Evolutionary conservation across 2,329 filamentous ascomycete species (phyloP), one percentile per base, ranked within the genome.

Genomic region (Pyrenophora seminiperda): DNA sequence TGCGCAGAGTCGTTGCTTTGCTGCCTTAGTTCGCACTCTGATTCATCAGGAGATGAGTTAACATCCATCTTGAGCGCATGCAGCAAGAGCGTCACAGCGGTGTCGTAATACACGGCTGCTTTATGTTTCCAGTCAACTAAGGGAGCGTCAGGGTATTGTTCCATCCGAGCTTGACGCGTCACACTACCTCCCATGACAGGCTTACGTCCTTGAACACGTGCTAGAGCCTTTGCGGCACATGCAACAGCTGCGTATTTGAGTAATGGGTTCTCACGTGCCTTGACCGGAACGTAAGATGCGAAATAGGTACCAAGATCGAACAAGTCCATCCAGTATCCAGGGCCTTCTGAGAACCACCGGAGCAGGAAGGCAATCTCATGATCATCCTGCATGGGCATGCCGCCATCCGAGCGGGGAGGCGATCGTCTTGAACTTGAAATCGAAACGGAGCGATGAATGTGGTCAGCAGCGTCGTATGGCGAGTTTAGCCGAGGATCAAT

Each of bases 171-270:
- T 58, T 80, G 81, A 33, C 64, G 72, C 27, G 73, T 71, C 7
- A 66, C 76, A 66, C 78, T 76, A 5, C 77, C 79, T 37, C 80
- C 77, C 47, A 79, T 70, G 29, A 78, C 70, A 3, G 80, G 76
- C 54, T 82, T 83, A 22, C 68, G 71, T 2, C 79, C 80, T 54
- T 79, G 77, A 6, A 84, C 78, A 32, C 80, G 78, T 14, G 79
- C 79, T 14, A 85, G 74, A 56, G 85, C 81, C 62, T 86, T 87
- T 10, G 83, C 83, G 5, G 83, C 79, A 54, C 83, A 84, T 17
- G 84, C 83, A 52, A 83, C 82, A 7, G 82, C 81, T 6, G 83
- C 81, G 60, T 80, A 80, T 42, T 76, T 76, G 32, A 80, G 72
- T 40, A 79, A 63, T n/a, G 77, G 75, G 43, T 81, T 79, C 24